phyloP scores from a whole-genome alignment of 129 eudicot species.

The Oenanthe sinensis region DNA sequence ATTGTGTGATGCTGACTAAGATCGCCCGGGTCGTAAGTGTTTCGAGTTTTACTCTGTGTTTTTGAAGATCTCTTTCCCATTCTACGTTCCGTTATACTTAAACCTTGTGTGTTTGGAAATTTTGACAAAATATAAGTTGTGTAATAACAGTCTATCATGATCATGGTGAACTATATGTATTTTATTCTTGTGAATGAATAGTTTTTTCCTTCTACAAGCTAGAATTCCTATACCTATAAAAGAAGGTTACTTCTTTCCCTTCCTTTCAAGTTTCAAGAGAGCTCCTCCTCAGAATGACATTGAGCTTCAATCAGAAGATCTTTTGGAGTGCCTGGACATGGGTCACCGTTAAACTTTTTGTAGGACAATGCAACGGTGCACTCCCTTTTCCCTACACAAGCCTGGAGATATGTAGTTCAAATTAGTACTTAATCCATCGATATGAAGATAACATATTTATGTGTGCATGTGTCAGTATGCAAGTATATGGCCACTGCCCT shows the following conservation, averaged over 20 bases:
- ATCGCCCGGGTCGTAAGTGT: too few relatives aligned
- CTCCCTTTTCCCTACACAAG: neutral
- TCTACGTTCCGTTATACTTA: too few relatives aligned
- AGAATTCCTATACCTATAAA: neutral
- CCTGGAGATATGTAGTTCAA: neutral
- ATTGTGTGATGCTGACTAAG: too few relatives aligned
- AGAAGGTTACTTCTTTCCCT: neutral
- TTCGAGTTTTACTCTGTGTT: too few relatives aligned
- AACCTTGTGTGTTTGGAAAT: too few relatives aligned
- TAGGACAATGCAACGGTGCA: constrained; percentile 34
- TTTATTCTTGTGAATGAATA: neutral
- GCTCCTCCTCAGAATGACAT: constrained; percentile 23
- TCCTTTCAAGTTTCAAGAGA: neutral
- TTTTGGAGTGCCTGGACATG: constrained; percentile 45
- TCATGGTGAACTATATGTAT: neutral
- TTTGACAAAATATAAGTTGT: too few relatives aligned
- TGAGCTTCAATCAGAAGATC: constrained; percentile 49
- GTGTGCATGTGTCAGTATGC: neutral
- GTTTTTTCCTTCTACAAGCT: neutral
- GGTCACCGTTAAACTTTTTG: constrained; percentile 38
- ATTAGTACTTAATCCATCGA: neutral
- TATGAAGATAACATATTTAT: neutral
- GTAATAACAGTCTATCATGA: too few relatives aligned
- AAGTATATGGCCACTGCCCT: neutral
- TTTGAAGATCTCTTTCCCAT: too few relatives aligned